These are phyloP conservation scores for Gypsophila paniculata DNA, from an alignment of 179 eudicot genomes.

Conservation along the genomic window DNA sequence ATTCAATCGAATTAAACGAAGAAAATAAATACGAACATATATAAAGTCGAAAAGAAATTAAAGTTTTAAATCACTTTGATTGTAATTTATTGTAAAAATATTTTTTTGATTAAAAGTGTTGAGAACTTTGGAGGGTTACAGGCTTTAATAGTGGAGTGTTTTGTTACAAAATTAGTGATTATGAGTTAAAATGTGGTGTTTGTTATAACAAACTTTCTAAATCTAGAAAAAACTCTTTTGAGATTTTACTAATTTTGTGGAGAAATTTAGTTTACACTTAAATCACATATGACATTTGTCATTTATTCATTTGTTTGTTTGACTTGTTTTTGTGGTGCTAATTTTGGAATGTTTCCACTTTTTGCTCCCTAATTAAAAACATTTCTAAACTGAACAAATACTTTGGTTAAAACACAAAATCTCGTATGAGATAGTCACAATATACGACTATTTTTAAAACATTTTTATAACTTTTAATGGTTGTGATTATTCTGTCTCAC, in stretches of 20 bases:
- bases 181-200: neutral
- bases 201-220: conserved; percentile 10
- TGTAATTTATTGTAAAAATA: too few relatives aligned
- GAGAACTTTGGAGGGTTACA: neutral
- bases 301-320: neutral
- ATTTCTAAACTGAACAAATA: too few relatives aligned
- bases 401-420: too few relatives aligned
- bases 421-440: too few relatives aligned
- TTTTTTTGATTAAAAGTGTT: neutral
- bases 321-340: neutral
- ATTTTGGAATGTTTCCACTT: neutral
- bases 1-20: too few relatives aligned
- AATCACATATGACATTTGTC: conserved; percentile 18
- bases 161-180: neutral
- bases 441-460: too few relatives aligned
- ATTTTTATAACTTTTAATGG: too few relatives aligned
- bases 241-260: neutral
- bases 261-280: neutral
- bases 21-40: too few relatives aligned
- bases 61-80: too few relatives aligned
- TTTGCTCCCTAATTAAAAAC: neutral
- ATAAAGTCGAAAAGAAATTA: neutral
- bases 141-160: neutral
- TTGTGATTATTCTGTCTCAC: too few relatives aligned
- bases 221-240: neutral